Evolutionary conservation across 2,329 filamentous ascomycete genomes (phyloP), one percentile per base, ranked within the genome.

Genomic region (Biscogniauxia sp.): DNA sequence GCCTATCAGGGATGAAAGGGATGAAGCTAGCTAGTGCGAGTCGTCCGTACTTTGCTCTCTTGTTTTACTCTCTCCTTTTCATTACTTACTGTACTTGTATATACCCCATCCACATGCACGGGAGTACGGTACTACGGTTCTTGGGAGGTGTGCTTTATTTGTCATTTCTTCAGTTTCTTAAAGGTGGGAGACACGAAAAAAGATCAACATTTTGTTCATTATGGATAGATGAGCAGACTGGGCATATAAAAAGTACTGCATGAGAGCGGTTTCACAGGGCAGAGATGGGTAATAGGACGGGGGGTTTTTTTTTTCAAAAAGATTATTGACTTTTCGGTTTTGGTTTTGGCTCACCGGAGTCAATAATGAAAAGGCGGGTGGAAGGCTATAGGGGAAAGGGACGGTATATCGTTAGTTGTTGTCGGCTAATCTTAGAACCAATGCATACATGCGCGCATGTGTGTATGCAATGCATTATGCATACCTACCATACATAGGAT

Each of bases 1-100:
- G 80, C 88, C 59, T 86, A 83, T 76, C 81, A 81, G 69, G 88
- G 88, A 64, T 91, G 71, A 74, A 64, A 19, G 9, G 26, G 51
- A 52, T 6, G 17, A 45, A 45, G 13, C 11, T n/a, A 5, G 37
- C 17, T 45, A 9, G 13, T 23, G 11, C 19, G 49, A 54, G 8
- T 45, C 15, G 13, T 45, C 37, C 37, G 5, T 6, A 6, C 17
- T 7, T 45, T 11, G 13, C 37, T 45, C n/a, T 45, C 17, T 45
- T 17, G 5, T 45, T 45, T 45, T 45, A 9, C 11, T 28, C 17
- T 32, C 57, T 45, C 37, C 2, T 17, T 45, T 45, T 45, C 37
- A 17, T 45, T 45, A n/a, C 37, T 13, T 32, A 54, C 32, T 53
- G 20, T 19, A 53, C 32, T 45, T 50, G 54, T 49, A 49, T 56